Base-by-base conservation (phyloP, 805 yeast species). In the Yarrowia yakushimensis region DNA sequence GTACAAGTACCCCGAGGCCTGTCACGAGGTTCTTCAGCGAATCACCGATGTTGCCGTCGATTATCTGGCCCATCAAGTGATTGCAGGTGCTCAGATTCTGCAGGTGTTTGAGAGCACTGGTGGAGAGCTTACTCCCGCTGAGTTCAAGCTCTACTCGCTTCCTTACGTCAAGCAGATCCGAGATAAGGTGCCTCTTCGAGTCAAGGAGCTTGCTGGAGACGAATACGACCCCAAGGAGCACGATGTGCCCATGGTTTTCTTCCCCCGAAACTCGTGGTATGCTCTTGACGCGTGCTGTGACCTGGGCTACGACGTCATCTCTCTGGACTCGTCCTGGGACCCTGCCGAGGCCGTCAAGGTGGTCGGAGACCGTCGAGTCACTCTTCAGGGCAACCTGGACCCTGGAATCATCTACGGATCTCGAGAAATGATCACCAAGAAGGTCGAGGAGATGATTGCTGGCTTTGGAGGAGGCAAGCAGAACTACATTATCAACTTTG, bases 101-200 rank as follows among this genome's bases (percentile, higher is more conserved):
- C 99, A 94, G 76, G 91, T 94, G 34, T 94, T 94, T 72, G 99
- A 94, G 72, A 88, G 96, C 36, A 92, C 97, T 96, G 99, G 97
- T 63, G 97, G 98, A 59, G 98, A 94, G 76, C 80, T 94, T 63
- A 94, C 96, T 1, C 96, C 97, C 12, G 78, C 78, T 60, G 99
- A 94, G 70, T 94, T 93, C 75, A 81, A 81, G 66, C 92, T 88
- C 73, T 94, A 91, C 74, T 86, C 96, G 4, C 81, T 93, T 70
- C 98, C 98, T 3, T 94, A 90, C 72, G 78, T 94, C 69, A 82
- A 80, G 66, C 89, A 89, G 71, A 92, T 93, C 63, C 82, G 89
- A 27, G 76, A 78, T 18, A 81, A 81, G 67, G 81, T 93, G 48
- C 96, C 93, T 20, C 64, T 70, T 11, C 84, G 94, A 70, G 80